Conservation (phyloP, 169 alveolate species). For the Plasmodium inui region DNA sequence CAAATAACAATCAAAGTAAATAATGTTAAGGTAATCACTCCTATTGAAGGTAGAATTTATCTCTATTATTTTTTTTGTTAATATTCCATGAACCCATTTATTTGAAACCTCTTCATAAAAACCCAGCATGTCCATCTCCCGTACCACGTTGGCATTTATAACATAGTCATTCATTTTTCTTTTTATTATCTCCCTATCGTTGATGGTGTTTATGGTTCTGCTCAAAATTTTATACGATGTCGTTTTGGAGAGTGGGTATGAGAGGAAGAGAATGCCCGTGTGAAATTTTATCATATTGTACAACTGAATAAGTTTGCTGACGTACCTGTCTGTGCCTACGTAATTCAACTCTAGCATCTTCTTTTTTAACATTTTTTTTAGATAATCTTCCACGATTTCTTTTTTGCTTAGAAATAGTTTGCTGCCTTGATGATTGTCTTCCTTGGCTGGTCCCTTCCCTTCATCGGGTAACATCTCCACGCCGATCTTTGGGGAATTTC, state of each 20-base stretch:
- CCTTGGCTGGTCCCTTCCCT: background rate
- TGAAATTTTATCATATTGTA: conserved; percentile 70
- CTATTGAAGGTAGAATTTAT: conserved; percentile 59
- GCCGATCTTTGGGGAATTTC: background rate
- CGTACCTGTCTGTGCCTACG: conserved; percentile 63
- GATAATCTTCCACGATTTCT: conserved; percentile 72
- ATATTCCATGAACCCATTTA: conserved; percentile 78
- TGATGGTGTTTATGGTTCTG: conserved; percentile 71
- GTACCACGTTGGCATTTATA: conserved; percentile 56
- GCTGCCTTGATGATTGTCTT: background rate
- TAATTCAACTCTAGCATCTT: conserved; percentile 71
- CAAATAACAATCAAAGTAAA: conserved; percentile 98
- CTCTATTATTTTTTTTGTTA: conserved; percentile 75
- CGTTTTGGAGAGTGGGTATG: conserved; percentile 67
- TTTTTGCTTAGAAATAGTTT: conserved; percentile 47
- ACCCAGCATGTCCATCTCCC: conserved; percentile 47
- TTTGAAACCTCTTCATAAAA: conserved; percentile 71
- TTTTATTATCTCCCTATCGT: conserved; percentile 74
- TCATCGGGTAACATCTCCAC: background rate
- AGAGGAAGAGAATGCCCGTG: conserved; percentile 65
- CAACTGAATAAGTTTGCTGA: conserved; percentile 63
- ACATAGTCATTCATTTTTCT: conserved; percentile 66
- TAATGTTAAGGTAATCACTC: conserved; percentile 93
- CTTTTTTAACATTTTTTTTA: conserved; percentile 49
- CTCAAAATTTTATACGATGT: conserved; percentile 58